Evolutionary conservation across 2,329 filamentous ascomycete genomes (phyloP), one percentile per base, ranked within the genome.

Genomic region (Salinomyces thailandicus): DNA sequence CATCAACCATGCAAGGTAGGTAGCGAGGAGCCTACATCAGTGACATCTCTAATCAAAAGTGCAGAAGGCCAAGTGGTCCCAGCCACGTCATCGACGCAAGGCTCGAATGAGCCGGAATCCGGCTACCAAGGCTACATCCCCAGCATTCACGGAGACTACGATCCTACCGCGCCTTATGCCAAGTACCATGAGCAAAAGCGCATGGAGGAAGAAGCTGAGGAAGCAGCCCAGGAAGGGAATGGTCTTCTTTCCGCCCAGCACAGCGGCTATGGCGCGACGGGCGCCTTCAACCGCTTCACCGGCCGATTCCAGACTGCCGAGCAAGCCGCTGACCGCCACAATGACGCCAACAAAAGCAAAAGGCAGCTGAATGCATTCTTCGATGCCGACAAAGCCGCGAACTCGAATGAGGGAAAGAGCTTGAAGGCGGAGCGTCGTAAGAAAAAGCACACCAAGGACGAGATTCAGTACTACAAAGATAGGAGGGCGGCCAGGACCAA

Each of bases 281-380:
- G 76, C 5, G 69, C 75, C n/a, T 95, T 96, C 69, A 95, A 95
- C 58, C 79, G 85, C 38, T 89, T 86, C 62, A 94, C 84, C 0
- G 87, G 87, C 30, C 73, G 78, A 47, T 93, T 84, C 65, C 87
- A 95, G 62, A 64, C 70, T 13, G 66, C 66, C 2, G 72, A 75
- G 8, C 66, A 79, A 45, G 79, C 73, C 3, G 76, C 84, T 2
- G 85, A 91, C 36, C 75, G 79, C 35, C 81, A 87, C 66, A 81
- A 77, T 49, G 86, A 94, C 53, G 85, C 93, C 55, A 82, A 85
- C 55, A 95, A 94, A 69, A 81, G 81, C 42, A 72, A 70, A 35
- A 72, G 91, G 30, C 91, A 96, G 64, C 82, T 96, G 81, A 83
- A 84, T 55, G 84, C 86, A 27, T 96, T 81, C 63, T 98, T 96